A percentile compares a stretch with the other conserved stretches of the same genome.
Evolutionary conservation across 495 filamentous ascomycete genomes (phyloP).

Genomic region (Xylaria longipes): DNA sequence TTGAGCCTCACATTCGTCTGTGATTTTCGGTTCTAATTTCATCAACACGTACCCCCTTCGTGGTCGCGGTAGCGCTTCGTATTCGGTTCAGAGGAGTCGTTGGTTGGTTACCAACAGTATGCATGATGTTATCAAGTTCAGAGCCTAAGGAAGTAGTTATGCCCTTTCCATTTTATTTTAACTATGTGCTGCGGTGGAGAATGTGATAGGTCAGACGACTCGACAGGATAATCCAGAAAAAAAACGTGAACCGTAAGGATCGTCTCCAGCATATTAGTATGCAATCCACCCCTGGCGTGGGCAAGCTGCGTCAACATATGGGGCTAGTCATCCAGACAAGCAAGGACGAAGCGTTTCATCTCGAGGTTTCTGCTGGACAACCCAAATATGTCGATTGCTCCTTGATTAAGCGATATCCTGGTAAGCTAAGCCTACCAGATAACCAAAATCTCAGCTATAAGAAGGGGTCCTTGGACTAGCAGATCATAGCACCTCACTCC

Average conservation of each 20-base stretch:
- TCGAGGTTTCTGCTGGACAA: neutral
- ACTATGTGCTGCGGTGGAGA: slow-evolving; percentile 24
- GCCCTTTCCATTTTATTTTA: slow-evolving; percentile 19
- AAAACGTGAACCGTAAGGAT: slow-evolving; percentile 31
- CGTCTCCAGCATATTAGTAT: slow-evolving; percentile 34
- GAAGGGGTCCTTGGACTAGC: slow-evolving; percentile 1
- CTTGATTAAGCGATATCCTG: slow-evolving; percentile 17
- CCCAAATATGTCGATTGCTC: neutral
- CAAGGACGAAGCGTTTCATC: slow-evolving; percentile 23
- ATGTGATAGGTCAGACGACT: slow-evolving; percentile 39
- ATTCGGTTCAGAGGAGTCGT: neutral
- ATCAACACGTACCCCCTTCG: neutral
- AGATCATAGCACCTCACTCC: neutral
- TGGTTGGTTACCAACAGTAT: slow-evolving; percentile 1
- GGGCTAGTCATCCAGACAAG: slow-evolving; percentile 22
- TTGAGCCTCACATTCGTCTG: slow-evolving; percentile 10
- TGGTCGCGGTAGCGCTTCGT: neutral
- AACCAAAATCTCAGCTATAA: neutral
- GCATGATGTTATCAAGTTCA: neutral
- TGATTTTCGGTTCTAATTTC: neutral
- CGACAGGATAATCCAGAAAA: slow-evolving; percentile 9
- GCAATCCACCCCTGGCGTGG: slow-evolving; percentile 32
- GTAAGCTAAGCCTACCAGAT: neutral
- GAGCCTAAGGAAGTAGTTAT: neutral
- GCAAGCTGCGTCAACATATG: slow-evolving; percentile 37